Evolutionary conservation across 2,329 filamentous ascomycete species (phyloP).

Genomic region (Colletotrichum tanaceti): DNA sequence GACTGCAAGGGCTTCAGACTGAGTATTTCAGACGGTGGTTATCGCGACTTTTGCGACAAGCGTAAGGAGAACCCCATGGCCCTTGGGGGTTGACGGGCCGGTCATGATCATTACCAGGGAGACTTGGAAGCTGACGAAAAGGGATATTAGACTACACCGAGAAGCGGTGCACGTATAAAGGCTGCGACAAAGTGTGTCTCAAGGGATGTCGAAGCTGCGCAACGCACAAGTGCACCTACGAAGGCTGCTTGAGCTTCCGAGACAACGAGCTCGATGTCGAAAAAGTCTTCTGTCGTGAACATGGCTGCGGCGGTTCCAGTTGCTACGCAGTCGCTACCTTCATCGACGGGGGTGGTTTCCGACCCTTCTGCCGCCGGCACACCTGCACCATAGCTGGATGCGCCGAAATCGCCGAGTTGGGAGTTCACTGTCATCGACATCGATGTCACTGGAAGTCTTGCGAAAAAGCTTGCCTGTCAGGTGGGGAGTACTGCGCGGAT

Average conservation of each 20-base stretch:
- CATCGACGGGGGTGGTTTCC: slow-evolving; percentile 14
- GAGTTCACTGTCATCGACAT: slow-evolving; percentile 20
- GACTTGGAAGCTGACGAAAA: slow-evolving; percentile 1
- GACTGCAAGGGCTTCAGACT: slow-evolving; percentile 23
- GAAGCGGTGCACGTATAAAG: slow-evolving; percentile 23
- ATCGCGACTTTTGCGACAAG: slow-evolving; percentile 28
- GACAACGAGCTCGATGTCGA: slow-evolving; percentile 28
- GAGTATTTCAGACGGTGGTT: slow-evolving; percentile 1
- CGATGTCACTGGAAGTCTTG: slow-evolving; percentile 29
- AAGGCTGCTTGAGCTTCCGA: slow-evolving; percentile 29
- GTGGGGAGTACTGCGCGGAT: slow-evolving; percentile 24
- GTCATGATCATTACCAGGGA: too few species aligned
- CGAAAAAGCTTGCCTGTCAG: slow-evolving; percentile 15
- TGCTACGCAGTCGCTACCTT: slow-evolving; percentile 31
- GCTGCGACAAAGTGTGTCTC: slow-evolving; percentile 9
- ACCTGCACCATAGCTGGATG: slow-evolving; percentile 30
- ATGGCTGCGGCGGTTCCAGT: slow-evolving; percentile 21
- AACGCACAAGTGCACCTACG: slow-evolving; percentile 32
- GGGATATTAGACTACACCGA: slow-evolving; percentile 12
- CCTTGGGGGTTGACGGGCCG: accelerated
- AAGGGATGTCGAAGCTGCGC: slow-evolving; percentile 9
- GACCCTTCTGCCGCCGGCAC: slow-evolving; percentile 31
- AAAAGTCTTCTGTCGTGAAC: slow-evolving; percentile 29
- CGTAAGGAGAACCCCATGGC: slow-evolving; percentile 11
- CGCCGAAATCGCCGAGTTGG: slow-evolving; percentile 17